phyloP scores from a whole-genome alignment of 2,329 filamentous ascomycete species.

The Daldinia sp. region DNA sequence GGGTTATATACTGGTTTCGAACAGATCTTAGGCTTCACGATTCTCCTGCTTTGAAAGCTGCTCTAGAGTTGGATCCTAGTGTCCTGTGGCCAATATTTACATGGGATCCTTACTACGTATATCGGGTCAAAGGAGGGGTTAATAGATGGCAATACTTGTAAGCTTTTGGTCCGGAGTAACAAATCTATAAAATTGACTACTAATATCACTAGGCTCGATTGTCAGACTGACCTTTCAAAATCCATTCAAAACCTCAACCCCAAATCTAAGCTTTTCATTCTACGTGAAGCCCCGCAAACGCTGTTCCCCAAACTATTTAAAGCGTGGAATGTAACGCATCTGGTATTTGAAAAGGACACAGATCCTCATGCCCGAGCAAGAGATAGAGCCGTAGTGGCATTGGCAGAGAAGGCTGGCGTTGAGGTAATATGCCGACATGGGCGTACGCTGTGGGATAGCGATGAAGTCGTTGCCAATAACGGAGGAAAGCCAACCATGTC shows the following conservation, averaged over 20 bases:
- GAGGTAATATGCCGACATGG: slow-evolving; percentile 71
- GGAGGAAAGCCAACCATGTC: slow-evolving; percentile 78
- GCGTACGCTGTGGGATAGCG: slow-evolving; percentile 77
- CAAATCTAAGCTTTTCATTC: slow-evolving; percentile 74
- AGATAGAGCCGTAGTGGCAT: slow-evolving; percentile 64
- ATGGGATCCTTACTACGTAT: slow-evolving; percentile 84
- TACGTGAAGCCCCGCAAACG: slow-evolving; percentile 76
- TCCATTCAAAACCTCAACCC: slow-evolving; percentile 72
- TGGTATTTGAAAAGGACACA: slow-evolving; percentile 82
- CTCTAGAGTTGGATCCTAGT: slow-evolving; percentile 72
- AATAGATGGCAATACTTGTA: slow-evolving; percentile 80
- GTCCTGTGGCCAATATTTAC: slow-evolving; percentile 80
- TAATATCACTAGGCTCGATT: slow-evolving; percentile 65
- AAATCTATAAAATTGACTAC: background rate
- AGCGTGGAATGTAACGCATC: slow-evolving; percentile 76
- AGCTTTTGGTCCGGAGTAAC: slow-evolving; percentile 29
- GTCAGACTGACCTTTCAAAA: slow-evolving; percentile 73
- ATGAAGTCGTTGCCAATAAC: slow-evolving; percentile 71
- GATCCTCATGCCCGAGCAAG: slow-evolving; percentile 74
- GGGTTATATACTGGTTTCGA: slow-evolving; percentile 80
- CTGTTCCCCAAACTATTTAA: slow-evolving; percentile 76
- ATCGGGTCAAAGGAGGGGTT: slow-evolving; percentile 71
- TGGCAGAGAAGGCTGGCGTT: slow-evolving; percentile 72
- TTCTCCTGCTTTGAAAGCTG: slow-evolving; percentile 76
- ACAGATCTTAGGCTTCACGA: slow-evolving; percentile 82